Percentiles rank a stretch among this genome's conserved stretches.
These are phyloP conservation scores for Trichoderma harzianum DNA, from an alignment of 2,329 filamentous ascomycete species.

Conservation along the genomic window DNA sequence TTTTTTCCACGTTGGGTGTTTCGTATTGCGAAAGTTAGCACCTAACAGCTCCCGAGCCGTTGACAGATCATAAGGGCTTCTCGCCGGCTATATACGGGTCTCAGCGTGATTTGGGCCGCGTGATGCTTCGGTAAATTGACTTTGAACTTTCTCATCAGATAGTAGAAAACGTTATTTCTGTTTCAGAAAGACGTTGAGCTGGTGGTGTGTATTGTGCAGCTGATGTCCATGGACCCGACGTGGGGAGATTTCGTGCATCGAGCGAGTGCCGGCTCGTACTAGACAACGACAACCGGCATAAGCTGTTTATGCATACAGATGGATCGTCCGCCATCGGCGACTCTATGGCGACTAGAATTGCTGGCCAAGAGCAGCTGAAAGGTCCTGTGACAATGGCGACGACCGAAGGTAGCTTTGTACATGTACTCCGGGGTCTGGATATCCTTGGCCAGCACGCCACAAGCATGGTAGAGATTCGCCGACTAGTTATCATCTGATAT, in stretches of 20 bases:
- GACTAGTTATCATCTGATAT: neutral
- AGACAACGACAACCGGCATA: slow-evolving; percentile 1
- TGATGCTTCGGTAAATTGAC: neutral
- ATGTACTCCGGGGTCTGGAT: slow-evolving; percentile 9
- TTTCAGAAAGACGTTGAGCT: neutral
- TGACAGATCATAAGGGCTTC: neutral
- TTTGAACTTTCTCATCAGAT: neutral
- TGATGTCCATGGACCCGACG: neutral
- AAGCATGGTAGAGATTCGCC: neutral
- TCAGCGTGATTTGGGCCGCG: neutral
- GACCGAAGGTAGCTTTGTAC: neutral
- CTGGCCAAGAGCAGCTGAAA: neutral
- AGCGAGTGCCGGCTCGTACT: slow-evolving; percentile 10
- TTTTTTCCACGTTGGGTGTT: neutral
- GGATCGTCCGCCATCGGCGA: neutral
- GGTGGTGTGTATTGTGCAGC: neutral
- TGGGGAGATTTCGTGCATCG: slow-evolving; percentile 11
- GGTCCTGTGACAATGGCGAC: neutral
- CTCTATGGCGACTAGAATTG: neutral
- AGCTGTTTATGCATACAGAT: neutral
- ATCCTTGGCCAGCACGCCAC: neutral
- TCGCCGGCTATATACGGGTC: neutral
- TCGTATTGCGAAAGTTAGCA: neutral
- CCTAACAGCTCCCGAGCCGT: neutral
- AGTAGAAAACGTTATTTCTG: neutral